These are phyloP conservation scores for Colletotrichum gigasporum DNA, from an alignment of 2,329 filamentous ascomycete genomes.

Conservation along the genomic window DNA sequence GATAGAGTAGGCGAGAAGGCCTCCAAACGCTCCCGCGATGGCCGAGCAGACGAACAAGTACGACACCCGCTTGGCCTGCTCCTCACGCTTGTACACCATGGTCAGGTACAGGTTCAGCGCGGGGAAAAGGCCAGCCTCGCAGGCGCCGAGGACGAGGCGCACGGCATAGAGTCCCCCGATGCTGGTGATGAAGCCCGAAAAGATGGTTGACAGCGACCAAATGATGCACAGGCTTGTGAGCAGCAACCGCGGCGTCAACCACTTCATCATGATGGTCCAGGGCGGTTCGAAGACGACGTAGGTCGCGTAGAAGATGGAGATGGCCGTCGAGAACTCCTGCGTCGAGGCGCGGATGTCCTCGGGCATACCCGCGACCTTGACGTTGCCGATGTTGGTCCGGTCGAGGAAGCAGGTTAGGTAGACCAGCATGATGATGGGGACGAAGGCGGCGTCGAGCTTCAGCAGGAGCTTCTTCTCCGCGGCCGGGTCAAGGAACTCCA, in stretches of 20 bases:
- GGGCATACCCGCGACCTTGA: slow-evolving; percentile 55
- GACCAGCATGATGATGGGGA: slow-evolving; percentile 61
- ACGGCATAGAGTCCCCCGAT: slow-evolving; percentile 52
- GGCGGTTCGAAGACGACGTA: slow-evolving; percentile 55
- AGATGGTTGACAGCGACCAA: slow-evolving; percentile 59
- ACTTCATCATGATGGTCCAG: slow-evolving; percentile 43
- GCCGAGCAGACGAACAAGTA: slow-evolving; percentile 61
- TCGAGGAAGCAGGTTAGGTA: slow-evolving; percentile 66
- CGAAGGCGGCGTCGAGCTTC: slow-evolving; percentile 44
- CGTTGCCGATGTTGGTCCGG: slow-evolving; percentile 63
- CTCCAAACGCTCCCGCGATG: slow-evolving; percentile 51
- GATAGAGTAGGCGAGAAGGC: slow-evolving; percentile 57
- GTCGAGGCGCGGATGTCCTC: slow-evolving; percentile 51
- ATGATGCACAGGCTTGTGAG: slow-evolving; percentile 43
- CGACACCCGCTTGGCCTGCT: slow-evolving; percentile 40
- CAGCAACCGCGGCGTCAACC: slow-evolving; percentile 42
- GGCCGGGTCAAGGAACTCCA: slow-evolving; percentile 38
- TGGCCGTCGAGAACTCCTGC: slow-evolving; percentile 52
- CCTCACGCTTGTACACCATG: slow-evolving; percentile 49
- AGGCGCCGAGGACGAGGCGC: slow-evolving; percentile 56
- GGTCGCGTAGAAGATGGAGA: slow-evolving; percentile 57
- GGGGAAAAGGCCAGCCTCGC: slow-evolving; percentile 60
- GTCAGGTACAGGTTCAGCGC: slow-evolving; percentile 50
- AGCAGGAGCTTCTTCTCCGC: slow-evolving; percentile 41
- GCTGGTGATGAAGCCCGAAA: slow-evolving; percentile 55